Percentiles rank a stretch among this genome's conserved stretches.
Evolutionary conservation across 495 filamentous ascomycete genomes (phyloP).

Genomic region (Friedmanniomyces endolithicus): DNA sequence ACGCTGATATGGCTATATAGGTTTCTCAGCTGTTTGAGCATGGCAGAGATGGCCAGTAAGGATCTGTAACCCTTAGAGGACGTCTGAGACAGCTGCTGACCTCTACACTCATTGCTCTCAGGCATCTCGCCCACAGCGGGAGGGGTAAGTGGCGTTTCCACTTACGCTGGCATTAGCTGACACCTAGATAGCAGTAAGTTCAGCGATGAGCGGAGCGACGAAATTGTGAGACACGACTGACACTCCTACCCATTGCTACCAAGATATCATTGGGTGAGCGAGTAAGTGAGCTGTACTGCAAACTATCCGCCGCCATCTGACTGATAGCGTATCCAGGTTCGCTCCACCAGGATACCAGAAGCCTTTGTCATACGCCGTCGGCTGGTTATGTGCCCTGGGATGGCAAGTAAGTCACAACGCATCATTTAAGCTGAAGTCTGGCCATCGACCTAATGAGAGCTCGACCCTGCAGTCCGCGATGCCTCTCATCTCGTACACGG

Average conservation of each 20-base stretch:
- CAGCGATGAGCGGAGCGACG: neutral
- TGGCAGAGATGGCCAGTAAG: slow-evolving; percentile 2
- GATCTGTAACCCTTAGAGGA: neutral
- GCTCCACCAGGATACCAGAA: neutral
- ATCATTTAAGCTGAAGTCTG: neutral
- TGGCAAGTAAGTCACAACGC: neutral
- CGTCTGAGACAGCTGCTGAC: neutral
- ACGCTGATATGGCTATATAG: neutral
- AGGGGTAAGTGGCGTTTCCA: neutral
- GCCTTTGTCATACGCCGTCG: neutral
- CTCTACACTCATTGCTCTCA: neutral
- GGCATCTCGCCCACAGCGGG: neutral
- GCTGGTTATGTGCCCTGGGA: neutral
- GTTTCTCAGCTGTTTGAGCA: neutral
- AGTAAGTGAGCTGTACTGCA: neutral
- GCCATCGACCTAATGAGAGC: neutral
- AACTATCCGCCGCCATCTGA: neutral
- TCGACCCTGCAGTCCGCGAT: neutral
- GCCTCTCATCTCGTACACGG: neutral
- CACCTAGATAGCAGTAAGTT: neutral
- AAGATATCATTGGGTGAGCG: neutral
- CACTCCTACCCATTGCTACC: neutral
- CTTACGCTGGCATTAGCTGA: neutral
- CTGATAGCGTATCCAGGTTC: neutral
- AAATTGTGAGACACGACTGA: neutral